Conservation (phyloP, 345 rosid genomes). For the Ceriops zippeliana region DNA sequence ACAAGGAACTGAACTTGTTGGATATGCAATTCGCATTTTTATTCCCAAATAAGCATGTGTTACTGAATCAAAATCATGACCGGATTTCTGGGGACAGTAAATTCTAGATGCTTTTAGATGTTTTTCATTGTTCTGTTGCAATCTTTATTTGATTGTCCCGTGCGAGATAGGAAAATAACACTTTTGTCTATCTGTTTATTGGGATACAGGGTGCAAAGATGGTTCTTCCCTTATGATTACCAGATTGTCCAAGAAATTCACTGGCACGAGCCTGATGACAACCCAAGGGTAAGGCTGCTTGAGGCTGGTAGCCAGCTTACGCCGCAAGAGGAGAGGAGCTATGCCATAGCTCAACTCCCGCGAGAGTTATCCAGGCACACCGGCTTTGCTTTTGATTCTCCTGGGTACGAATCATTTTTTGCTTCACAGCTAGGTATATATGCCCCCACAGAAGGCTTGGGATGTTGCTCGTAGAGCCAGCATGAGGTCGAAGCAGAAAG, state of each 20-base stretch:
- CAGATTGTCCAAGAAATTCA: conserved; percentile 93
- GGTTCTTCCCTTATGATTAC: conserved; percentile 96
- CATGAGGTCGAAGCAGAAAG: conserved; percentile 55
- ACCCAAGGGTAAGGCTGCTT: conserved; percentile 36
- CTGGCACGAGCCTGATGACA: conserved; percentile 56
- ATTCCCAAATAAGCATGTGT: not conserved
- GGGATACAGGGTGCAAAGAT: conserved; percentile 66
- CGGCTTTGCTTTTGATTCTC: conserved; percentile 96
- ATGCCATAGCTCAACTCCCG: conserved; percentile 78
- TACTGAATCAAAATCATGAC: not conserved
- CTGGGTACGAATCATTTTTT: conserved; percentile 95
- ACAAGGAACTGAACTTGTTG: not conserved
- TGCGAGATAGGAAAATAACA: no score
- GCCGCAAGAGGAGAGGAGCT: conserved; percentile 75
- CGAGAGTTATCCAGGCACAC: conserved; percentile 84
- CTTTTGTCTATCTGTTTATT: not conserved
- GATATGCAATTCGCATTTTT: not conserved
- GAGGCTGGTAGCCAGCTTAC: conserved; percentile 63
- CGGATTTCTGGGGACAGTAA: not conserved
- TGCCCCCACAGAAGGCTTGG: conserved; percentile 98
- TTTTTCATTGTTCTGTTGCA: not conserved
- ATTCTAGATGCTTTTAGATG: not conserved
- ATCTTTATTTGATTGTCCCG: not conserved
- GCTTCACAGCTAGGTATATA: conserved; percentile 77
- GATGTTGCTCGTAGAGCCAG: conserved; percentile 97